phyloP scores from a whole-genome alignment of 2,329 filamentous ascomycete species.

The Chalara sp. region DNA sequence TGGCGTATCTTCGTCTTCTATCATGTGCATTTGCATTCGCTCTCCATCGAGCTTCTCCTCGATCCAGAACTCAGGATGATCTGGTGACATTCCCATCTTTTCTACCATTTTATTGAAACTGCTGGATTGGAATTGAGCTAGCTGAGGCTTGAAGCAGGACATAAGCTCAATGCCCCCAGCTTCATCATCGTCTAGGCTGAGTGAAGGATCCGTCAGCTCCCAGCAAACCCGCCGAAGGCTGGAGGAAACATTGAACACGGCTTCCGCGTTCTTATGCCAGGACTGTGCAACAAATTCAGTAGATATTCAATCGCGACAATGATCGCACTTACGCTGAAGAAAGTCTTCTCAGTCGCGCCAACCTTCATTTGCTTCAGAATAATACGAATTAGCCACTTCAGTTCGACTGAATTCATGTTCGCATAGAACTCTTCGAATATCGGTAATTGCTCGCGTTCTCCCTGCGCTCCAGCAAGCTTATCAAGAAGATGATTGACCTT shows the following conservation, averaged over 20 bases:
- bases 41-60: constrained; percentile 98
- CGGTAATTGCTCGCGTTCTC: constrained; percentile 76
- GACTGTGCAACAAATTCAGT: constrained; percentile 48
- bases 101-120: constrained; percentile 71
- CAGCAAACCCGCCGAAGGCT: constrained; percentile 88
- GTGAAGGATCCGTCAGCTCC: constrained; percentile 72
- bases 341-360: constrained; percentile 78
- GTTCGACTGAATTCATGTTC: constrained; percentile 86
- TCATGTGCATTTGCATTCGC: constrained; percentile 94
- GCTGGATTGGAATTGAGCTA: constrained; percentile 86
- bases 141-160: constrained; percentile 93
- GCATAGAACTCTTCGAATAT: constrained; percentile 82
- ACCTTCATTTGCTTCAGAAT: constrained; percentile 73
- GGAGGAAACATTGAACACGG: constrained; percentile 82
- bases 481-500: constrained; percentile 88
- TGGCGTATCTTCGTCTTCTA: constrained; percentile 56
- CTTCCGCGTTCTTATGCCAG: constrained; percentile 74
- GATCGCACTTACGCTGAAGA: constrained; percentile 50
- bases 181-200: constrained; percentile 63
- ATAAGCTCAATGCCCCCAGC: constrained; percentile 73
- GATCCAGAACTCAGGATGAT: constrained; percentile 83
- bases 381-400: constrained; percentile 92
- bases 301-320: no score
- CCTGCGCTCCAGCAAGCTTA: constrained; percentile 63
- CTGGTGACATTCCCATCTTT: constrained; percentile 57